Evolutionary conservation across 192 early-diverging fungal species (phyloP), one percentile per base, ranked within the genome.

Genomic region (Phycomyces nitens): DNA sequence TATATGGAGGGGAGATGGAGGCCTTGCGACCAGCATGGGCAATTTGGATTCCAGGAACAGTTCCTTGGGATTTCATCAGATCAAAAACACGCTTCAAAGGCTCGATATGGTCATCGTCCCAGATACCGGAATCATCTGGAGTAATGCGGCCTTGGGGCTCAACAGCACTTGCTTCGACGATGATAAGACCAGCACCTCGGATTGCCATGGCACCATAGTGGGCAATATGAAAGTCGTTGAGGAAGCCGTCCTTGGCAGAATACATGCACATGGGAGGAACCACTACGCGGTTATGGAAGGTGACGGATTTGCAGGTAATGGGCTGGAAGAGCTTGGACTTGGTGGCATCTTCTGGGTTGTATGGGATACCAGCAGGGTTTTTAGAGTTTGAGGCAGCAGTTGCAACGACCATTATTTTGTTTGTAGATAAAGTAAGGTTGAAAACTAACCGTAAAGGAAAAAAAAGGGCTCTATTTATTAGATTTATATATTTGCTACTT

Each of bases 221-320:
- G 7, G 74, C 79, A 0, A 89, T 43, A 40, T 90, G 87, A 49
- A 80, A 89, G 62, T 89, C 83, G 8, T 77, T 89, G 21, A 85
- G 64, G 27, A 79, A 78, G 0, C 90, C 90, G 65, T 91, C 86
- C 14, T 81, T 56, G 7, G 81, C 69, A n/a, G 84, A 85, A 75
- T 89, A 91, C 81, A 81, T 85, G 80, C 92, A 92, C 92, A 93
- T 94, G 49, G 93, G 93, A 22, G 89, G 80, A 52, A 92, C 85
- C 0, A 74, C 75, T 15, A 89, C 69, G n/a, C 91, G 84, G 76
- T 95, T 96, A 51, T 88, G 88, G 61, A 93, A 77, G 11, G 80
- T 87, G 40, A 89, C 58, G 3, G 72, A 70, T 58, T 89, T 84
- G 64, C 92, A 70, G 0, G 68, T 83, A 24, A 93, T 69, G 0